Evolutionary conservation across 2,329 filamentous ascomycete species (phyloP), one percentile per base, ranked within the genome.

Genomic region (Leptographium lundbergii): DNA sequence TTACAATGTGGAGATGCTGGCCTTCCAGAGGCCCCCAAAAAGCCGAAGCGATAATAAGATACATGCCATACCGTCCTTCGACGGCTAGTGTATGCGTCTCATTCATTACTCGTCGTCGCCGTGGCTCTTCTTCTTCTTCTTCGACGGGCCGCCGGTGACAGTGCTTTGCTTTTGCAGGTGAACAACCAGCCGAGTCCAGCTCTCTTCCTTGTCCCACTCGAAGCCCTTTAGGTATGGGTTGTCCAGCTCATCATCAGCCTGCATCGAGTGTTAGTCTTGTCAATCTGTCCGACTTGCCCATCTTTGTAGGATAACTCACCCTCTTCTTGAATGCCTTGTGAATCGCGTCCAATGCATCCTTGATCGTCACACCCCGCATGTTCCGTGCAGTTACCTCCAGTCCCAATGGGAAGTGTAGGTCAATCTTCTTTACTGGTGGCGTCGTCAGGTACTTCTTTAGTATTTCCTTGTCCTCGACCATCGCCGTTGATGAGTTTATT

Each of bases 281-380:
- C 3, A 17, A 39, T 39, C 14, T 39, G 9, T 17, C 13, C 14
- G 36, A 4, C 1, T 6, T 39, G 13, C 36, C 13, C 56, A 42
- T 4, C 25, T 6, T 39, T 39, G 14, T 39, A 17, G 2, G 36
- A 39, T 36, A 9, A 72, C 84, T 67, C 74, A 91, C 92, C 82
- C 91, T 87, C 84, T 96, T 96, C 82, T 95, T 95, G 80, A 89
- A 95, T 67, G 88, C 83, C 80, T 96, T 96, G 81, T 96, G 80
- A 75, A 97, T 96, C 68, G 90, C 92, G 72, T 96, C 91, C 72
- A 96, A 72, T 60, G 91, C 91, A 74, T 97, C 92, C 79, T 96
- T 96, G 80, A 97, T 92, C 60, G 92, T 97, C 66, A 97, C 91
- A 59, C 92, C 92, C 74, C 91, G 92, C 67, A 91, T 77, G 75